Evolutionary conservation across 1,284 basidiomycete species (phyloP), one percentile per base, ranked within the genome.

Genomic region (Trametes hirsuta): DNA sequence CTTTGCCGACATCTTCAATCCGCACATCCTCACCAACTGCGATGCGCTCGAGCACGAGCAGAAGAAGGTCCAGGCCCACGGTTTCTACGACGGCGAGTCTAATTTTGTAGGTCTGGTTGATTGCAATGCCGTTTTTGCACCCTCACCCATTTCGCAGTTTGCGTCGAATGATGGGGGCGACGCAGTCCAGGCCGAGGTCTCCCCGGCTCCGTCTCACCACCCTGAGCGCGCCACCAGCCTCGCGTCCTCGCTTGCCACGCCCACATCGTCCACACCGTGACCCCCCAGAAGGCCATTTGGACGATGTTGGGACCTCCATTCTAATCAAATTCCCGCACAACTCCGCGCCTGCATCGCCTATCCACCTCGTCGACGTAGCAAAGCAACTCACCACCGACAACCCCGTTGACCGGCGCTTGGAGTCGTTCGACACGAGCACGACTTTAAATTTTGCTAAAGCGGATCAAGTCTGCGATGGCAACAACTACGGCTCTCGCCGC

Each of bases 41-140:
- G 97, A 98, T 73, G 97, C 95, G 10, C 87, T 99, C 55, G 97
- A 99, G 79, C 87, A 93, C 39, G 97, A 99, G 74, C 97, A 99
- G 77, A 97, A 98, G 78, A 87, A 86, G 70, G 84, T 99, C 30
- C 85, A 95, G 74, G 90, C 89, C 1, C 94, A 98, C 72, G 97
- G 97, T 5, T 98, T 95, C 82, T 99, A 99, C 76, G 93, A 94
- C 47, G 87, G 82, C 61, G 94, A 93, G 56, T 91, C 91, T 58
- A 91, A 94, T 56, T 91, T 93, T 72, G 91, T 94, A 69, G 67
- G 82, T 74, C 5, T 34, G n/a, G 14, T 4, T 30, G 3, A 15
- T 41, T 48, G 50, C 24, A 25, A 24, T 25, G 14, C 30, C 54
- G 6, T 15, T 51, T 41, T 4, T 15, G 25, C 25, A 56, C 46